A percentile compares a stretch with the other conserved stretches of the same genome.
Conservation (phyloP, 2,329 filamentous ascomycete genomes). For the Aspergillus sp. region DNA sequence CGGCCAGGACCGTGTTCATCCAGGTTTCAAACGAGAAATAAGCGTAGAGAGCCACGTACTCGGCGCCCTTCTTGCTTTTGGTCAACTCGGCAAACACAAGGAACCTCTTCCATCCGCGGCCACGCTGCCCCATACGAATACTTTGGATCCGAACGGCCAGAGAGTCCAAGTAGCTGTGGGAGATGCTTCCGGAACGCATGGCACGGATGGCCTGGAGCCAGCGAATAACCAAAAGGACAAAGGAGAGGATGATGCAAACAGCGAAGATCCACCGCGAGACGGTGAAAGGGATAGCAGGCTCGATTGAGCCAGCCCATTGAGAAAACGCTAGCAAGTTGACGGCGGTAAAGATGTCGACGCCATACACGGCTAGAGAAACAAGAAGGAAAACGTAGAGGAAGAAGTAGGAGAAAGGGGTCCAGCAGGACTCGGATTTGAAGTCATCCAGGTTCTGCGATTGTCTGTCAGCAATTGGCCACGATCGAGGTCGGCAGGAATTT, state of each 20-base stretch:
- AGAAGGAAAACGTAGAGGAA: slow-evolving; percentile 75
- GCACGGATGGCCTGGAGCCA: slow-evolving; percentile 70
- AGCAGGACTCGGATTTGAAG: slow-evolving; percentile 75
- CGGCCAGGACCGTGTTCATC: slow-evolving; percentile 80
- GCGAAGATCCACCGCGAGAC: slow-evolving; percentile 94
- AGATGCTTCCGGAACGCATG: slow-evolving; percentile 75
- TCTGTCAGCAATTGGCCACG: slow-evolving; percentile 1
- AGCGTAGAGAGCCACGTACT: slow-evolving; percentile 83
- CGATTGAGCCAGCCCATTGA: slow-evolving; percentile 75
- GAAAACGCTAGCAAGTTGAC: slow-evolving; percentile 84
- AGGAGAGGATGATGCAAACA: slow-evolving; percentile 82
- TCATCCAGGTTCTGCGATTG: slow-evolving; percentile 50
- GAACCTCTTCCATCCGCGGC: slow-evolving; percentile 78
- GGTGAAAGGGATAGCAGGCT: slow-evolving; percentile 65
- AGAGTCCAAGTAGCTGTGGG: slow-evolving; percentile 83
- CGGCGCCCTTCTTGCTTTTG: slow-evolving; percentile 80
- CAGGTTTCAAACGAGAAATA: slow-evolving; percentile 85
- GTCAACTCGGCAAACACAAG: slow-evolving; percentile 87
- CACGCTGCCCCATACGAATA: slow-evolving; percentile 58
- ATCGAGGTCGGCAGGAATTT: slow-evolving; percentile 23
- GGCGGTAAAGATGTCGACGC: slow-evolving; percentile 84
- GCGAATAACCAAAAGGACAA: slow-evolving; percentile 70
- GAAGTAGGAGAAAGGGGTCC: slow-evolving; percentile 67
- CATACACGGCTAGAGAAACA: slow-evolving; percentile 75
- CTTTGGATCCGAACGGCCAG: slow-evolving; percentile 78